Conservation (phyloP, 768 basidiomycete genomes). For the Austroboletus eburneus region DNA sequence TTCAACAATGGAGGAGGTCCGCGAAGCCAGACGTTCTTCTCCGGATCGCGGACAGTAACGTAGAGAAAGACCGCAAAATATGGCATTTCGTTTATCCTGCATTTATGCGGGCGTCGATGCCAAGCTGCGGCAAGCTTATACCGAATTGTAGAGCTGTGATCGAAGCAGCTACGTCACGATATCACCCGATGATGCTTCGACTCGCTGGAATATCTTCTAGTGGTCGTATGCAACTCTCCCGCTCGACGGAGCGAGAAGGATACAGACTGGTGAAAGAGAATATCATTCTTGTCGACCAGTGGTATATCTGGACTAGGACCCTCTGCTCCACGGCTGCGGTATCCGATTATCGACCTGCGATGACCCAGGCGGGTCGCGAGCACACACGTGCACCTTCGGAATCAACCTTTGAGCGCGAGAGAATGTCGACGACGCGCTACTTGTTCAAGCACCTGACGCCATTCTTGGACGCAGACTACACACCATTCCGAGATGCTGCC, state of each 20-base stretch:
- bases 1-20: constrained; percentile 64
- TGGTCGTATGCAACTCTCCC: constrained; percentile 36
- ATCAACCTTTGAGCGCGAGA: constrained; percentile 72
- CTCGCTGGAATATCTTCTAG: constrained; percentile 69
- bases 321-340: constrained; percentile 79
- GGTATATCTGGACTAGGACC: constrained; percentile 80
- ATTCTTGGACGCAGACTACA: constrained; percentile 83
- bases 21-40: constrained; percentile 54
- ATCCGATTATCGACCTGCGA: constrained; percentile 55
- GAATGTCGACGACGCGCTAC: constrained; percentile 75
- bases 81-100: constrained; percentile 73
- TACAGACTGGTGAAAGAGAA: constrained; percentile 53
- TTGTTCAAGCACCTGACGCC: constrained; percentile 83
- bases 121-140: constrained; percentile 43
- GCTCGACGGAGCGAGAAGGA: constrained; percentile 49
- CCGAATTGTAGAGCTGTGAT: constrained; percentile 58
- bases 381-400: constrained; percentile 71
- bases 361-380: constrained; percentile 55
- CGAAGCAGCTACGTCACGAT: constrained; percentile 64
- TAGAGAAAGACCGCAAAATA: constrained; percentile 62
- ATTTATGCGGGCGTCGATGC: constrained; percentile 55
- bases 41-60: constrained; percentile 66
- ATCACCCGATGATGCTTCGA: constrained; percentile 66
- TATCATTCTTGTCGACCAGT: constrained; percentile 62
- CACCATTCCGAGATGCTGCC: constrained; percentile 78